Conservation (phyloP, 2,329 filamentous ascomycete species). For the Cadophora luteo-olivacea region DNA sequence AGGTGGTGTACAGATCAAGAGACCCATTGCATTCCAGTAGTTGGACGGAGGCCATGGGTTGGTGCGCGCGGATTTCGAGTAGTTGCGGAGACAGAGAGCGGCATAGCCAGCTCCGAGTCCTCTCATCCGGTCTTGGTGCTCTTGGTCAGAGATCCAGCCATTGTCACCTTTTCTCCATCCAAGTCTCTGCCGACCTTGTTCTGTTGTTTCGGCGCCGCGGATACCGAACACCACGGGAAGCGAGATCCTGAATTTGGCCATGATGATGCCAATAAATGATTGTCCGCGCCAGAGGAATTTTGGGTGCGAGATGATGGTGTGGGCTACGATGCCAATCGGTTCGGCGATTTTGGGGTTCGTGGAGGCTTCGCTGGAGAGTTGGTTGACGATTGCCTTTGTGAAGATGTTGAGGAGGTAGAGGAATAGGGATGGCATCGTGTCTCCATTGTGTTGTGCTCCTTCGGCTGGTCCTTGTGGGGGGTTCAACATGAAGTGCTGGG, state of each 20-base stretch:
- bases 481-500: conserved; percentile 58
- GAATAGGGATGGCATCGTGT: conserved; percentile 67
- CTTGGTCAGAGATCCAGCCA: conserved; percentile 68
- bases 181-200: conserved; percentile 68
- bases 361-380: conserved; percentile 71
- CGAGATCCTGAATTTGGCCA: conserved; percentile 81
- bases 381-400: conserved; percentile 73
- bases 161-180: conserved; percentile 70
- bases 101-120: conserved; percentile 86
- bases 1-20: conserved; percentile 77
- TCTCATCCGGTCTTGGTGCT: conserved; percentile 83
- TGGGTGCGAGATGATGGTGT: conserved; percentile 74
- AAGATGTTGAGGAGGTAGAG: conserved; percentile 81
- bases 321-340: conserved; percentile 78
- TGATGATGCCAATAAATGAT: conserved; percentile 80
- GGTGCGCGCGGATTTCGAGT: conserved; percentile 67
- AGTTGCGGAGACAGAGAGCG: conserved; percentile 82
- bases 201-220: conserved; percentile 75
- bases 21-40: conserved; percentile 83
- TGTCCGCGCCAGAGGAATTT: conserved; percentile 71
- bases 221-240: conserved; percentile 90
- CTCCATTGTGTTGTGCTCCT: conserved; percentile 57
- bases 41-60: conserved; percentile 80
- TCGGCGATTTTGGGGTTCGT: conserved; percentile 72
- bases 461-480: conserved; percentile 55